Evolutionary conservation across 768 basidiomycete species (phyloP).

Genomic region (Cytidiella melzeri): DNA sequence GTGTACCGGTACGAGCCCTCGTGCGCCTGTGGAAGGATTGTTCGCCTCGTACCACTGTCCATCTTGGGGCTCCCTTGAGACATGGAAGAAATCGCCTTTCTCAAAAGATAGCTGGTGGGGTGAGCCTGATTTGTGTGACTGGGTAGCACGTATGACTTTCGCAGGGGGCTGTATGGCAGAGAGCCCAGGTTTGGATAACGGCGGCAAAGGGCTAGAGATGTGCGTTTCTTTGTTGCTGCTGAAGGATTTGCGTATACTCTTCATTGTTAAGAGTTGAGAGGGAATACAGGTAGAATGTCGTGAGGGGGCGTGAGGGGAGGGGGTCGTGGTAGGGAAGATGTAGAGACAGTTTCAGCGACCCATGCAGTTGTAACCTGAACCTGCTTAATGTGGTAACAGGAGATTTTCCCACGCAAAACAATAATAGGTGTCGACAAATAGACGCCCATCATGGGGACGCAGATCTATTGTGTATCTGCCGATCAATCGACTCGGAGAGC

Average conservation of each 20-base stretch:
- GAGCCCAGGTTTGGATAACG: conserved; percentile 58
- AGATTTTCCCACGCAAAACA: conserved; percentile 11
- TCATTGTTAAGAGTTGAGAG: conserved; percentile 45
- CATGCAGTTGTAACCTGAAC: conserved; percentile 4
- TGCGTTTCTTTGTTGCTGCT: conserved; percentile 48
- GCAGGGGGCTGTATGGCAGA: conserved; percentile 78
- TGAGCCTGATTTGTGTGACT: conserved; percentile 55
- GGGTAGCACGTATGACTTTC: conserved; percentile 88
- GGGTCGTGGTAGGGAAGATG: conserved; percentile 16
- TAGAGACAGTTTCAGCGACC: conserved; percentile 15
- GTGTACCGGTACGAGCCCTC: conserved; percentile 82
- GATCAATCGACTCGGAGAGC: no score
- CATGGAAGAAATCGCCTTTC: conserved; percentile 98
- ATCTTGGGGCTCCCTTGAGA: conserved; percentile 64
- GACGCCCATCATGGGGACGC: background rate
- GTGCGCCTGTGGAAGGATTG: conserved; percentile 86
- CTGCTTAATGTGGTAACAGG: background rate
- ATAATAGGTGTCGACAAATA: conserved; percentile 5
- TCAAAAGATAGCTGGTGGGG: conserved; percentile 87
- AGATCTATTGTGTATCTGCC: background rate
- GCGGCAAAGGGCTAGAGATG: conserved; percentile 65
- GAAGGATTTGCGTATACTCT: conserved; percentile 77
- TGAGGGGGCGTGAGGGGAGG: conserved; percentile 19
- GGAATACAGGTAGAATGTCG: conserved; percentile 19
- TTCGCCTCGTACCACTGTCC: conserved; percentile 85